Percentiles rank a stretch among this genome's conserved stretches.
phyloP scores from a whole-genome alignment of 2,329 filamentous ascomycete genomes.

The Lasiodiplodia gonubiensis region DNA sequence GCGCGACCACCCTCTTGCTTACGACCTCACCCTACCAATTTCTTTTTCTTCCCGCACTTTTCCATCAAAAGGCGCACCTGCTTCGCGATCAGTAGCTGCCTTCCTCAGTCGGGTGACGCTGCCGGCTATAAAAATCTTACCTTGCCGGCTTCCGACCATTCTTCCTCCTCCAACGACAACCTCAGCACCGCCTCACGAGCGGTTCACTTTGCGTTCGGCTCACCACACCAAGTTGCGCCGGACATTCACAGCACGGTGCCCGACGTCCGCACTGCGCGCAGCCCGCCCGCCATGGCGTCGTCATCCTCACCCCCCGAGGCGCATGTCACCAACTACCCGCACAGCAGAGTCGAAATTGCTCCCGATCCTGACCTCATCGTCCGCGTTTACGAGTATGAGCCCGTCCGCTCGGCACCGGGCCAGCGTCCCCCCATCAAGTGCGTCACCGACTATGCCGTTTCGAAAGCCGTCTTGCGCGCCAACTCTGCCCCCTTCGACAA shows the following conservation, averaged over 20 bases:
- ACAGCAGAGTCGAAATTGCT: background rate
- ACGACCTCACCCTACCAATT: background rate
- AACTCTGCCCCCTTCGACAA: background rate
- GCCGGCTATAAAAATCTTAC: background rate
- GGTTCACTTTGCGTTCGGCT: background rate
- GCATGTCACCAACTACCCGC: background rate
- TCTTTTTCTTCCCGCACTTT: background rate
- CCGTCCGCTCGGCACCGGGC: background rate
- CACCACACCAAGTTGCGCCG: background rate
- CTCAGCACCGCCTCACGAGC: background rate
- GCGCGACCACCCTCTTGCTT: too few species aligned
- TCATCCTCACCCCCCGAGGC: background rate
- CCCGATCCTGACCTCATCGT: background rate
- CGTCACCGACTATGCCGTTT: background rate
- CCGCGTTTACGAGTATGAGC: background rate
- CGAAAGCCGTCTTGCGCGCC: background rate
- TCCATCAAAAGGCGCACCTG: background rate
- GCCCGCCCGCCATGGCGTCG: background rate
- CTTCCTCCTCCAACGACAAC: background rate
- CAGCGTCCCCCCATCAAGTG: background rate
- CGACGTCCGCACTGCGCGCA: too few species aligned
- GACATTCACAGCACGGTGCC: background rate
- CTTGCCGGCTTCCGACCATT: background rate
- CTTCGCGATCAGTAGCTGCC: background rate
- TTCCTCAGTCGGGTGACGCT: background rate